Conservation (phyloP, 2,329 filamentous ascomycete genomes). For the Fusarium tjaetaba region DNA sequence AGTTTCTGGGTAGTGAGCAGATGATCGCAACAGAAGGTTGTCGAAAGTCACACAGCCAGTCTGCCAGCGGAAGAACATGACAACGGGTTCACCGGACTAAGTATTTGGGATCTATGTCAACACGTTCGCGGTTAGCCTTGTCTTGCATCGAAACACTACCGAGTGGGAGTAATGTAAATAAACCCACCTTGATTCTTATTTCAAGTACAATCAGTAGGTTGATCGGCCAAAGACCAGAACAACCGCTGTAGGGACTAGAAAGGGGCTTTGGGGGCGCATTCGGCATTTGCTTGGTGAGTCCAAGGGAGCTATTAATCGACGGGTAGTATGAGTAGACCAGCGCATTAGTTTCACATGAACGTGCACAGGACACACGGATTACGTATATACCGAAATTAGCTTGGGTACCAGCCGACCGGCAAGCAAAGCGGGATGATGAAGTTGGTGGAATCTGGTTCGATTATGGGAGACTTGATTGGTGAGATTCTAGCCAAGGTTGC, state of each 20-base stretch:
- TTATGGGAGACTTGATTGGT: conserved; percentile 27
- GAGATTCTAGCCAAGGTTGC: conserved; percentile 16
- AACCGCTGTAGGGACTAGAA: not conserved
- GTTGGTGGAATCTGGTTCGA: conserved; percentile 11
- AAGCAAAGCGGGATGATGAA: conserved; percentile 37
- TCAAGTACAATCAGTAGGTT: not conserved
- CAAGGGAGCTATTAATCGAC: conserved; percentile 4
- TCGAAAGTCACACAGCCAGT: conserved; percentile 7
- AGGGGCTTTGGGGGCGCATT: not conserved
- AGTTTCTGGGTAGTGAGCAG: not conserved
- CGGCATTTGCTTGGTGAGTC: conserved; percentile 19
- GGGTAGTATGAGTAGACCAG: conserved; percentile 10
- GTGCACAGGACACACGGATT: conserved; percentile 19
- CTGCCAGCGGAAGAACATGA: not conserved
- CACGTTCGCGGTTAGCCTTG: conserved; percentile 25
- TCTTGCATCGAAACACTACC: conserved; percentile 30
- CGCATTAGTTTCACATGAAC: conserved; percentile 20
- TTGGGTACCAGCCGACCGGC: conserved; percentile 33
- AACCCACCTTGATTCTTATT: not conserved
- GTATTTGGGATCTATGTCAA: not conserved
- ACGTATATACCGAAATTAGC: conserved; percentile 34
- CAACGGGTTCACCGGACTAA: conserved; percentile 1
- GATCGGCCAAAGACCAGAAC: not conserved
- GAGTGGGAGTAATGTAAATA: not conserved
- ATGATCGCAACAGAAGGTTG: not conserved